Base-by-base conservation (phyloP, 2,329 filamentous ascomycete species). In the Colletotrichum agaves region DNA sequence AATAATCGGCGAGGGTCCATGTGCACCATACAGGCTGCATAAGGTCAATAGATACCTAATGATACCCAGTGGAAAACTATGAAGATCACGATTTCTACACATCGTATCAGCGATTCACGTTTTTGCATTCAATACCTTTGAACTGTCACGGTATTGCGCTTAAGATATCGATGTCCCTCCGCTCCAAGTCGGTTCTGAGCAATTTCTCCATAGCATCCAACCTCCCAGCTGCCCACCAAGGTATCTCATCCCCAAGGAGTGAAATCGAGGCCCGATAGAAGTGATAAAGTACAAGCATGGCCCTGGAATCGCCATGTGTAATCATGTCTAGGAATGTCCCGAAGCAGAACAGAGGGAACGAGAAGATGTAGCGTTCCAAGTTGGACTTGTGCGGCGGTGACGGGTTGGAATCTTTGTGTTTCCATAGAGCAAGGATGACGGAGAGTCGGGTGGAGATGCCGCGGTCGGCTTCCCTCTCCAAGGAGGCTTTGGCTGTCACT, bases 261-360 rank as follows among this genome's bases (percentile, higher is more conserved):
- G 65, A 23, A 3, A 70, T 69, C 5, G 71, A 71, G 0, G 70
- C 70, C 2, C 69, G 72, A 55, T 77, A 77, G 15, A 75, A 69
- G 37, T 75, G 73, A 15, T 70, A 73, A 44, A 77, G 63, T 33
- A 76, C 27, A 5, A 76, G 68, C 27, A 77, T 61, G 2, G 73
- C 73, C 19, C 75, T 44, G 50, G 74, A 70, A 35, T 77, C 75
- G 10, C 73, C 71, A 4, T 49, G 59, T 13, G 61, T 43, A 4
- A 74, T 72, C 27, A 76, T 57, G 17, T 69, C 63, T 27, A 74
- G 57, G 41, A 77, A 69, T 12, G 71, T 70, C 8, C 73, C 73
- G 47, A 72, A 72, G 61, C 72, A 75, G 43, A 76, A 67, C 52
- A 76, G 73, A 8, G 75, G 72, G 50, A 77, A 75, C 11, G 72